Base-by-base conservation (phyloP, 2,329 filamentous ascomycete genomes). In the Diaporthe aspalathi region DNA sequence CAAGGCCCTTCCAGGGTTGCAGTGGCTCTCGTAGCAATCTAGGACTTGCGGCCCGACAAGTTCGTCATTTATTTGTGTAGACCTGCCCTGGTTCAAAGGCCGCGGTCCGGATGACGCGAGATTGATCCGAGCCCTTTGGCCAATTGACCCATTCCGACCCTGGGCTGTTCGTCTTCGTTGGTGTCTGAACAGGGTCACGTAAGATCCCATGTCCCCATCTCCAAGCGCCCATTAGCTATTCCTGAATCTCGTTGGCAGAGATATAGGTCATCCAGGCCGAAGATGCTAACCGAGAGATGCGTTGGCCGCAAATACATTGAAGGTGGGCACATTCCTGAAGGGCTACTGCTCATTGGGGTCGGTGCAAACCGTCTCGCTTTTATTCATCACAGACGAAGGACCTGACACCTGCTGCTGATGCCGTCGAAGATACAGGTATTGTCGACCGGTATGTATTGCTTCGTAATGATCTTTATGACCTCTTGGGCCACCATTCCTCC, bases 401-500 rank as follows among this genome's bases (percentile, higher is more conserved):
- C 84, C 78, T 90, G 87, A 75, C 86, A 89, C 73, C 88, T 87
- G 80, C 89, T 91, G 72, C 82, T 83, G 74, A 93, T 90, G 27
- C 91, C 91, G 83, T 93, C 91, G 76, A 91, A 92, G 73, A 93
- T 85, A 78, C 91, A 92, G 20, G 89, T 91, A 79, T 92, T 92
- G 76, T 93, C 90, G 74, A 92, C 88, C 29, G 91, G 90, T 53
- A 92, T 85, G 81, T 93, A 93, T 82, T 93, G 91, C 77, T 90
- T 90, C 16, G 91, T 93, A 76, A 93, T 88, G 71, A 95, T 89
- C 80, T 99, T 99, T 83, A 99, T 97, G 74, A 95, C 90, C 83
- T 99, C 96, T 82, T 99, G 97, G n/a, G 95, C 94, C 60, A 97
- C 92, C 84, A 99, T 92, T 3, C 96, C 97, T 38, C 96, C 97